A percentile compares a stretch with the other conserved stretches of the same genome.
phyloP scores from a whole-genome alignment of 768 basidiomycete genomes.

The Boletus pseudo-olivaceus region DNA sequence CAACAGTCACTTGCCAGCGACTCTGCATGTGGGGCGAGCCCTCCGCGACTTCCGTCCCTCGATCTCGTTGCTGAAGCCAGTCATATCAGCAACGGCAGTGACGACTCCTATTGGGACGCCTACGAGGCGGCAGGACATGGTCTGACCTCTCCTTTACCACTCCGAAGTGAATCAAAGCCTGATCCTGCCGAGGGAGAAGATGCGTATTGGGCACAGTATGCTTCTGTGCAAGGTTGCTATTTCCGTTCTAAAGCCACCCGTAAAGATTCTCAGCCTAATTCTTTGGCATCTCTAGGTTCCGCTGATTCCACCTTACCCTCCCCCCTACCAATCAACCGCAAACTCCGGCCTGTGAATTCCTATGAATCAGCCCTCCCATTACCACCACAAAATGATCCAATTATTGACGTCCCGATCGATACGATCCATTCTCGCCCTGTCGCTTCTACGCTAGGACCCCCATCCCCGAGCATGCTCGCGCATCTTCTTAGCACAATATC shows the following conservation, averaged over 20 bases:
- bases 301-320: slow-evolving; percentile 69
- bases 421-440: slow-evolving; percentile 16
- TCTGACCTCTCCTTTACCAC: slow-evolving; percentile 11
- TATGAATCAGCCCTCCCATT: background rate
- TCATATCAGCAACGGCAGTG: slow-evolving; percentile 31
- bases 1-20: slow-evolving; percentile 25
- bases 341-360: slow-evolving; percentile 15
- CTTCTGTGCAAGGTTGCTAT: slow-evolving; percentile 59
- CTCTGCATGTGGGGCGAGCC: slow-evolving; percentile 15
- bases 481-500: slow-evolving; percentile 28
- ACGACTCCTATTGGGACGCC: slow-evolving; percentile 67
- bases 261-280: slow-evolving; percentile 4
- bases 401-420: slow-evolving; percentile 14
- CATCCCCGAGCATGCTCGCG: slow-evolving; percentile 24
- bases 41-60: background rate
- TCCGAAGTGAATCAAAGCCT: slow-evolving; percentile 15
- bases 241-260: slow-evolving; percentile 13
- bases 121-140: slow-evolving; percentile 45
- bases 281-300: slow-evolving; percentile 44
- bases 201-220: slow-evolving; percentile 76
- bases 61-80: slow-evolving; percentile 8
- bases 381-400: slow-evolving; percentile 5
- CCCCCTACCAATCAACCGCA: slow-evolving; percentile 33
- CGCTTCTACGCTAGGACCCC: slow-evolving; percentile 16
- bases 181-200: slow-evolving; percentile 39